Evolutionary conservation across 2,329 filamentous ascomycete species (phyloP).

Genomic region (Neonectria coccinea): DNA sequence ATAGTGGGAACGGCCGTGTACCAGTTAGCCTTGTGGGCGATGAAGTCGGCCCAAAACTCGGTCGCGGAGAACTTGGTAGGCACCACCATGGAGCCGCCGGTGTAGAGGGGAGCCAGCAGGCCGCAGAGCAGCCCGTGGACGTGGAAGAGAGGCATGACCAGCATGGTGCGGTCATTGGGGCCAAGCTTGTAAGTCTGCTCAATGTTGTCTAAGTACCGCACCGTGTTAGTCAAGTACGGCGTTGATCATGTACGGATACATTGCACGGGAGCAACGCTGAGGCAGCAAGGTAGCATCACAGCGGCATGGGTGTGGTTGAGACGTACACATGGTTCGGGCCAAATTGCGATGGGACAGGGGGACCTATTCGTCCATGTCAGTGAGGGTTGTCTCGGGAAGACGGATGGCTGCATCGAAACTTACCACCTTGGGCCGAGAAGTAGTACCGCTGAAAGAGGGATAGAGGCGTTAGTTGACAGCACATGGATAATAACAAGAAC

Average conservation of each 20-base stretch:
- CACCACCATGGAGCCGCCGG: slow-evolving; percentile 83
- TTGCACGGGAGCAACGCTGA: neutral
- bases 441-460: slow-evolving; percentile 74
- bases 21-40: slow-evolving; percentile 82
- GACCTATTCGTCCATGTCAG: slow-evolving; percentile 58
- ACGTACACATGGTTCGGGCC: slow-evolving; percentile 78
- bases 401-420: slow-evolving; percentile 44
- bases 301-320: slow-evolving; percentile 40
- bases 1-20: slow-evolving; percentile 95
- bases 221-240: neutral
- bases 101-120: slow-evolving; percentile 80
- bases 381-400: slow-evolving; percentile 20
- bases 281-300: slow-evolving; percentile 20
- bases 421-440: slow-evolving; percentile 85
- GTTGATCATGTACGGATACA: neutral
- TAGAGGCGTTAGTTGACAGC: slow-evolving; percentile 39
- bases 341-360: slow-evolving; percentile 86
- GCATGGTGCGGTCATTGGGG: slow-evolving; percentile 78
- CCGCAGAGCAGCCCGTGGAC: slow-evolving; percentile 89
- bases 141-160: slow-evolving; percentile 93
- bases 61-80: slow-evolving; percentile 83
- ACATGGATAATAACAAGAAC: neutral
- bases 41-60: slow-evolving; percentile 86
- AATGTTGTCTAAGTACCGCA: slow-evolving; percentile 72
- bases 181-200: slow-evolving; percentile 80